Percentiles rank a stretch among this genome's conserved stretches.
These are phyloP conservation scores for Suillus luteus DNA, from an alignment of 768 basidiomycete species.

Conservation along the genomic window DNA sequence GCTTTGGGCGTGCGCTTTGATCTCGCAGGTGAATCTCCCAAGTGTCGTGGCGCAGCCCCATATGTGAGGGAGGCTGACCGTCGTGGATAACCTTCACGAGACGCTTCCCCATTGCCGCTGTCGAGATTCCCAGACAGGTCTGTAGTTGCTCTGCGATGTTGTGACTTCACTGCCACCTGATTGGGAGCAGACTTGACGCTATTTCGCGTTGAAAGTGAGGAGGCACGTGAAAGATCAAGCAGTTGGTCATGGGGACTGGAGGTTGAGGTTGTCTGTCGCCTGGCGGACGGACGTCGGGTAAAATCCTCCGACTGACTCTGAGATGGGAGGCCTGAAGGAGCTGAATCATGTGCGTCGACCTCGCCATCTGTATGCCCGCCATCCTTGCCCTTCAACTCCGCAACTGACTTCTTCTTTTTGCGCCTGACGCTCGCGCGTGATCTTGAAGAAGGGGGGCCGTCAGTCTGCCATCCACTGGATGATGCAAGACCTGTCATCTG, in stretches of 20 bases:
- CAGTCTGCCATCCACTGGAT: conserved; percentile 24
- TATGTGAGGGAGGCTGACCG: conserved; percentile 10
- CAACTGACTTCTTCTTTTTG: conserved; percentile 24
- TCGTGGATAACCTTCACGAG: neutral
- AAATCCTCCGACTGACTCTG: conserved; percentile 1
- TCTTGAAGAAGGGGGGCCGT: conserved; percentile 14
- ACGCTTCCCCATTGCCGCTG: neutral
- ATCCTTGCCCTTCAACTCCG: conserved; percentile 28
- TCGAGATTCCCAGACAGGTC: conserved; percentile 9
- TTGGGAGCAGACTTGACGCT: conserved; percentile 4
- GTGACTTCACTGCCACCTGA: neutral
- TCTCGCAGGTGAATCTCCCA: conserved; percentile 1
- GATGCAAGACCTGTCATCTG: neutral
- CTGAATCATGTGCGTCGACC: conserved; percentile 5
- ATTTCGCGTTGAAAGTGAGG: conserved; percentile 14
- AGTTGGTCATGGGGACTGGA: neutral
- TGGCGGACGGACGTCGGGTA: neutral
- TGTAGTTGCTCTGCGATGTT: conserved; percentile 12
- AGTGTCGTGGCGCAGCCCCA: neutral
- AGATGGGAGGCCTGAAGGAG: neutral
- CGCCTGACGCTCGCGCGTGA: conserved; percentile 14
- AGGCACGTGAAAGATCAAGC: conserved; percentile 1
- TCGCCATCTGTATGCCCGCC: conserved; percentile 34
- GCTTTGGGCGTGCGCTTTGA: conserved; percentile 14
- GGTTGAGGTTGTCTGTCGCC: neutral